Evolutionary conservation across 208 protist species (phyloP).

Genomic region (Trypanosoma cruzi): DNA sequence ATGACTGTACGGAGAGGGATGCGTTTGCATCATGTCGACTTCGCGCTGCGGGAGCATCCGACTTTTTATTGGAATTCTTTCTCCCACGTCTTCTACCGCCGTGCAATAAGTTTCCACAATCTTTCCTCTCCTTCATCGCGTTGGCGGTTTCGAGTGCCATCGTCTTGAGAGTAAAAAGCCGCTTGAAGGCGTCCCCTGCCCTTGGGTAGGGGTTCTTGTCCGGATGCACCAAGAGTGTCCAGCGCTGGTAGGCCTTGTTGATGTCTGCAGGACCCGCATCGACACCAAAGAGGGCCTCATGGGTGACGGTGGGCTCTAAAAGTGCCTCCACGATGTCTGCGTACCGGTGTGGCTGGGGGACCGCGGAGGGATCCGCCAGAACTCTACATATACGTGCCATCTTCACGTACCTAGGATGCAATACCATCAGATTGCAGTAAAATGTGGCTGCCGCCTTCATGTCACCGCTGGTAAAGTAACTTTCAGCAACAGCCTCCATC

Average conservation of each 20-base stretch:
- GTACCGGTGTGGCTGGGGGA: conserved; percentile 78
- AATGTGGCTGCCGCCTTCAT: conserved; percentile 65
- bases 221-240: conserved; percentile 80
- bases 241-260: conserved; percentile 73
- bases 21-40: neutral
- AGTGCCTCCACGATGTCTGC: conserved; percentile 80
- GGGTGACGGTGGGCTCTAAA: conserved; percentile 62
- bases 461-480: conserved; percentile 71
- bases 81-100: neutral
- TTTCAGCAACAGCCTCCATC: conserved; percentile 80
- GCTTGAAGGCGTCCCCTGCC: conserved; percentile 79
- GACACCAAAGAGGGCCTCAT: conserved; percentile 42
- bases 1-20: neutral
- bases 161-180: conserved; percentile 55
- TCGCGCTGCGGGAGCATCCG: neutral
- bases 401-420: conserved; percentile 67
- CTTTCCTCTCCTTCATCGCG: neutral
- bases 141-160: conserved; percentile 43
- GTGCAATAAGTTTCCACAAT: neutral
- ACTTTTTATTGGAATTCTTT: neutral
- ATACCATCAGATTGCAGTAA: conserved; percentile 73
- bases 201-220: conserved; percentile 83
- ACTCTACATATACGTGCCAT: conserved; percentile 81
- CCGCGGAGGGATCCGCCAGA: conserved; percentile 52
- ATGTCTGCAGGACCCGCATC: conserved; percentile 39